Percentiles rank a stretch among this genome's conserved stretches.
Conservation (phyloP, 805 yeast genomes). For the Yarrowia sp. region DNA sequence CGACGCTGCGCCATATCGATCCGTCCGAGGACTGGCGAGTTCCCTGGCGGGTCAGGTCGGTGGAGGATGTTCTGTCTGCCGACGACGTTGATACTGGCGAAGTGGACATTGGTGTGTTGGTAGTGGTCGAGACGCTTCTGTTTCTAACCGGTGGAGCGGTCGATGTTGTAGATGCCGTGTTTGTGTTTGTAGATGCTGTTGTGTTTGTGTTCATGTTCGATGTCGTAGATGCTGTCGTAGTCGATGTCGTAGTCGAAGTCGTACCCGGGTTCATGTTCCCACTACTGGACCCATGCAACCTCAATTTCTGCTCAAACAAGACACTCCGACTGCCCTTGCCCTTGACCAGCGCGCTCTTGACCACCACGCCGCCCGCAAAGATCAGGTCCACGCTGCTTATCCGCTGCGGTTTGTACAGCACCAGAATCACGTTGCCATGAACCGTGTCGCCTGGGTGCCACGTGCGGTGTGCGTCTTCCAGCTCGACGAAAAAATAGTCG, state of each 20-base stretch:
- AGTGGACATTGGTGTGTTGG: neutral
- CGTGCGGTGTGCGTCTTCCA: constrained; percentile 71
- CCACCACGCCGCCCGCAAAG: constrained; percentile 36
- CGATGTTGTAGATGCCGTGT: too few species aligned
- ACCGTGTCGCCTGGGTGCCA: constrained; percentile 77
- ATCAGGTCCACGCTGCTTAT: constrained; percentile 33
- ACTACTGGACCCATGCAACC: neutral
- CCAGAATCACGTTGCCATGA: constrained; percentile 38
- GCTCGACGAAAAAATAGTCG: constrained; percentile 58
- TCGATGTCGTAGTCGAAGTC: neutral
- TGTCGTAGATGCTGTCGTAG: neutral
- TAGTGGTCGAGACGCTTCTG: too few species aligned
- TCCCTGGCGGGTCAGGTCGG: neutral
- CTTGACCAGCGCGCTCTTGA: constrained; percentile 37
- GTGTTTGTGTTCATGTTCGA: neutral
- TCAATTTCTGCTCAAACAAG: constrained; percentile 35
- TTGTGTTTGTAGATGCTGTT: too few species aligned
- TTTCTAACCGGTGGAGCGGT: too few species aligned
- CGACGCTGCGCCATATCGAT: neutral
- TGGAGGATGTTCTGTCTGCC: too few species aligned
- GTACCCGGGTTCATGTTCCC: too few species aligned
- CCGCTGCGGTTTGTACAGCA: constrained; percentile 34
- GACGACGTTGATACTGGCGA: neutral
- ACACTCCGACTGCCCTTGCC: constrained; percentile 35
- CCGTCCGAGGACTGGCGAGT: neutral